Base-by-base conservation (phyloP, 805 yeast species). In the Jamesozyma gamospora region DNA sequence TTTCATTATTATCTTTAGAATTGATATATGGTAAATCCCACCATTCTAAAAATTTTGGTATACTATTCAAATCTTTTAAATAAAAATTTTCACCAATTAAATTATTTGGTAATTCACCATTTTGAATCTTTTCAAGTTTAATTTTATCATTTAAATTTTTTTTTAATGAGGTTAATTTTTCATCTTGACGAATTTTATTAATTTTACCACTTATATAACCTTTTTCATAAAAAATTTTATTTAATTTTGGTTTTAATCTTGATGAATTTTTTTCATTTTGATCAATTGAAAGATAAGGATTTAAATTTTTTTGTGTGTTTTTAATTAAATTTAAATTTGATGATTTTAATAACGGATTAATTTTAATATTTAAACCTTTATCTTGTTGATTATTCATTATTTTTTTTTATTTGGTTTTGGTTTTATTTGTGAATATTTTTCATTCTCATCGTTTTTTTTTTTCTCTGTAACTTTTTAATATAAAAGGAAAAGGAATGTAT, bases 41-140 rank as follows among this genome's bases (percentile, higher is more conserved):
- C 95, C 96, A 86, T 58, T 87, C 96, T 2, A 78, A 60, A 14
- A 13, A 33, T 2, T 41, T 44, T 0, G 95, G 94, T 1, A 88
- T 87, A 15, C 43, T 52, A 0, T 52, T 41, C 5, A 35, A 34
- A 0, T 64, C 63, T 38, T 63, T 58, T 7, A 43, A 28, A 51
- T 70, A 82, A 8, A 63, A 55, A 15, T 74, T 71, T 51, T 85
- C 95, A 4, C 79, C 80, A 1, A 69, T 42, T 1, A 53, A 49
- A 14, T 63, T 55, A 46, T 81, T 77, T 0, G 88, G 75, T 6
- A 55, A 43, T 32, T 53, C 55, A n/a, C 60, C 62, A 6, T 71
- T 50, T 0, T 76, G 76, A 28, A 67, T 60, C 8, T 58, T 53
- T 28, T 52, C 35, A 51, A 70, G 70, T n/a, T 29, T n/a, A 10